phyloP scores from a whole-genome alignment of 2,329 filamentous ascomycete genomes.

The Helotiales sp. region DNA sequence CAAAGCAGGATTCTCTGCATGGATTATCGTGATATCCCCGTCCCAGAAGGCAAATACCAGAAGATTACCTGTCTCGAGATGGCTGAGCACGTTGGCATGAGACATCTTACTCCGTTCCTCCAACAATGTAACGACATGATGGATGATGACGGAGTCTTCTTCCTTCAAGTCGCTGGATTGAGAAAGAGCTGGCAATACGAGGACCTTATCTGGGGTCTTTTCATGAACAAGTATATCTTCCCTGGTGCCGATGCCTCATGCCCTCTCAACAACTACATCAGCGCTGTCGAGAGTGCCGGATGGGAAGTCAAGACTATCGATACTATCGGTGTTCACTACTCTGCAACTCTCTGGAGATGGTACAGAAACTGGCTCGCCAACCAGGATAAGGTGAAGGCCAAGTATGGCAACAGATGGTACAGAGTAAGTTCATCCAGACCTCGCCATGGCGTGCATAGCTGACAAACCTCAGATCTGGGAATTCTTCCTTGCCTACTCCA shows the following conservation, averaged over 20 bases:
- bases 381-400: conserved; percentile 87
- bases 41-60: conserved; percentile 78
- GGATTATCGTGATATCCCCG: conserved; percentile 94
- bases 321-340: conserved; percentile 96
- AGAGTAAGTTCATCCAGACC: conserved; percentile 63
- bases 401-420: conserved; percentile 96
- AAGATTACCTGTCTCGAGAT: conserved; percentile 98
- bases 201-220: conserved; percentile 96
- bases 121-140: conserved; percentile 93
- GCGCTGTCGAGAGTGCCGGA: conserved; percentile 82
- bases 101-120: conserved; percentile 81
- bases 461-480: conserved; percentile 71
- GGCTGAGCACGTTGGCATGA: conserved; percentile 97
- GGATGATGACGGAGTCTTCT: conserved; percentile 94
- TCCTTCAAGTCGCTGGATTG: conserved; percentile 92
- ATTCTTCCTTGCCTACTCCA: conserved; percentile 78
- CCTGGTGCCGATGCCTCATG: conserved; percentile 95
- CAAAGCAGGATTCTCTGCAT: conserved; percentile 94
- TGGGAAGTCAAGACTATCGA: conserved; percentile 93
- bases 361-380: conserved; percentile 99
- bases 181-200: conserved; percentile 97
- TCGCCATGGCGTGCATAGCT: conserved; percentile 21
- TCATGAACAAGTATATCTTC: conserved; percentile 99
- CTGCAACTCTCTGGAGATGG: conserved; percentile 95
- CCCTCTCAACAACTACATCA: conserved; percentile 85